Evolutionary conservation across 2,329 filamentous ascomycete genomes (phyloP).

Genomic region (Thelonectria discophora): DNA sequence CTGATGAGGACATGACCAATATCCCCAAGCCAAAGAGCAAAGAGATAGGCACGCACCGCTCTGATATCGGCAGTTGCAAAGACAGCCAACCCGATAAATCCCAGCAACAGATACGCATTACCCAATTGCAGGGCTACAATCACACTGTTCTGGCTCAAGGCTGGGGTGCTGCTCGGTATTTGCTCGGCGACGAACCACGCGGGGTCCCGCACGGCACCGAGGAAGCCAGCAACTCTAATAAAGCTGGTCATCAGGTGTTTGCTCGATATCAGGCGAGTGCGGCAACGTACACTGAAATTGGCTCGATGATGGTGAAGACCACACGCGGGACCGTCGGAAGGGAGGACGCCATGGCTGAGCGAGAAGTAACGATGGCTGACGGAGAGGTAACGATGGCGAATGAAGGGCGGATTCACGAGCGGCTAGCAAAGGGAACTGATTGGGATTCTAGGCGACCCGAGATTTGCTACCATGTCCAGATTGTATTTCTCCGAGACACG

Average conservation of each 20-base stretch:
- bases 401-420: neutral
- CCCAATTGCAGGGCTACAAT: constrained; percentile 74
- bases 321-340: constrained; percentile 71
- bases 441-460: constrained; percentile 1
- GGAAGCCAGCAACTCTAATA: constrained; percentile 65
- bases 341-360: constrained; percentile 63
- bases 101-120: constrained; percentile 74
- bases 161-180: constrained; percentile 52
- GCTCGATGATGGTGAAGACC: constrained; percentile 74
- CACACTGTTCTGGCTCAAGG: constrained; percentile 56
- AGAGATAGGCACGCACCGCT: constrained; percentile 73
- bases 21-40: constrained; percentile 72
- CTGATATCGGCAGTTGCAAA: constrained; percentile 71
- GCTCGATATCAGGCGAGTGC: constrained; percentile 22
- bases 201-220: constrained; percentile 64
- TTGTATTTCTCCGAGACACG: neutral
- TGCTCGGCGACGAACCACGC: constrained; percentile 72
- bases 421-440: neutral
- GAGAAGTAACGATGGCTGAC: neutral
- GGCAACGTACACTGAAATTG: constrained; percentile 68
- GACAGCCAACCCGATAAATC: constrained; percentile 70
- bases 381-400: too few relatives aligned
- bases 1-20: constrained; percentile 73
- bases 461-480: neutral
- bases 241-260: neutral